phyloP scores from a whole-genome alignment of 257 asterid species.

The Gardenia jasminoides region DNA sequence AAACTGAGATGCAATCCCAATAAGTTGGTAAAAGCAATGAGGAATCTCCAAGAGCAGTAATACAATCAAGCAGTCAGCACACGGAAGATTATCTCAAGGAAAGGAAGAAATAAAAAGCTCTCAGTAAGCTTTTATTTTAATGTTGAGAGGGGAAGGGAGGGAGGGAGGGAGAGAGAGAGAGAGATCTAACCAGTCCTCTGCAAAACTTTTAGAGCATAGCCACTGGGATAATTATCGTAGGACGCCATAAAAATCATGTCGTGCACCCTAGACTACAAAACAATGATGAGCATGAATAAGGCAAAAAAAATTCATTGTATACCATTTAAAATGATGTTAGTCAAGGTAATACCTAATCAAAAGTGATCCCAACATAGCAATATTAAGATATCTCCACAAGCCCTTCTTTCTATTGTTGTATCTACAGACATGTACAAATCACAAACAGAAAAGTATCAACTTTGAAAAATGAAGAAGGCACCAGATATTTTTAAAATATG shows the following conservation, averaged over 20 bases:
- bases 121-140: not conserved
- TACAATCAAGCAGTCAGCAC: not conserved
- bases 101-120: not conserved
- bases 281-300: constrained; percentile 38
- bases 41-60: not conserved
- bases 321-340: constrained; percentile 15
- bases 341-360: constrained; percentile 59
- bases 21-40: too few relatives aligned
- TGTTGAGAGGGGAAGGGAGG: not conserved
- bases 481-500: not conserved
- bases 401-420: constrained; percentile 86
- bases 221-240: constrained; percentile 91
- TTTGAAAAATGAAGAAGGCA: not conserved
- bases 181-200: constrained; percentile 62
- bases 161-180: constrained; percentile 24
- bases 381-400: constrained; percentile 68
- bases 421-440: constrained; percentile 31
- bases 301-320: constrained; percentile 13
- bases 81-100: not conserved
- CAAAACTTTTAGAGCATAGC: constrained; percentile 67
- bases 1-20: not conserved
- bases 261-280: constrained; percentile 87
- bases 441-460: not conserved
- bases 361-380: constrained; percentile 70
- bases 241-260: constrained; percentile 71